A percentile compares a stretch with the other conserved stretches of the same genome.
Conservation (phyloP, 2,329 filamentous ascomycete genomes). For the Volutella citrinella region DNA sequence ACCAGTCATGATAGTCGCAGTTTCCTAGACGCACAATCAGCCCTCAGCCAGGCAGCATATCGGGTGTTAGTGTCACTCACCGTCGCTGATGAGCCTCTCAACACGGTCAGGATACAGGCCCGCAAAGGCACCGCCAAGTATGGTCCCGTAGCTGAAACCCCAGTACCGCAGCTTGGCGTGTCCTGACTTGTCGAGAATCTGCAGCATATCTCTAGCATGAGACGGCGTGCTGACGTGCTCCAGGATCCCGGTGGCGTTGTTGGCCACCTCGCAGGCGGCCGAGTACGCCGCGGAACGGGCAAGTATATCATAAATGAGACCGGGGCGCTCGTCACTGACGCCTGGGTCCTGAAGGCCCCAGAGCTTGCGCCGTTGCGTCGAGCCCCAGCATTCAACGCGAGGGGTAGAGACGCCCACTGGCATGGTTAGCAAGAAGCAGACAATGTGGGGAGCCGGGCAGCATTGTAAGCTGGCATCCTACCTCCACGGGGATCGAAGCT, state of each 20-base stretch:
- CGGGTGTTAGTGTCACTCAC: constrained; percentile 24
- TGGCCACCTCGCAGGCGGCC: constrained; percentile 39
- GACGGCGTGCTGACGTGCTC: constrained; percentile 42
- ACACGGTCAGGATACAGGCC: constrained; percentile 50
- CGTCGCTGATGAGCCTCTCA: constrained; percentile 49
- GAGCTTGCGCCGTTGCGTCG: constrained; percentile 36
- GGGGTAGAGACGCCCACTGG: constrained; percentile 47
- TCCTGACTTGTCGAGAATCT: constrained; percentile 41
- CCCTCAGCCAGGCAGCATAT: neutral
- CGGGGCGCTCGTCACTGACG: constrained; percentile 44
- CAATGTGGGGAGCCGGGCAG: too few relatives aligned
- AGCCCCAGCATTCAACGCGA: constrained; percentile 49
- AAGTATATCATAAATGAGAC: constrained; percentile 43
- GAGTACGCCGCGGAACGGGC: constrained; percentile 41
- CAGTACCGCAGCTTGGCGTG: constrained; percentile 46
- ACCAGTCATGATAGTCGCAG: constrained; percentile 55
- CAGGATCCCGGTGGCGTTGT: constrained; percentile 36
- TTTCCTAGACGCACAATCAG: constrained; percentile 30
- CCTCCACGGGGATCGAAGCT: constrained; percentile 50
- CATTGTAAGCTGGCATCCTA: constrained; percentile 19
- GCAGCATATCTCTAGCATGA: constrained; percentile 46
- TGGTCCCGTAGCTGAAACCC: constrained; percentile 54
- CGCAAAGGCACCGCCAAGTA: constrained; percentile 51
- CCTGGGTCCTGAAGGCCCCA: constrained; percentile 44
- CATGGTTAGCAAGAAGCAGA: too few relatives aligned